Evolutionary conservation across 1,139 yeast genomes (phyloP).

Genomic region (Saccharomyces hybrid): DNA sequence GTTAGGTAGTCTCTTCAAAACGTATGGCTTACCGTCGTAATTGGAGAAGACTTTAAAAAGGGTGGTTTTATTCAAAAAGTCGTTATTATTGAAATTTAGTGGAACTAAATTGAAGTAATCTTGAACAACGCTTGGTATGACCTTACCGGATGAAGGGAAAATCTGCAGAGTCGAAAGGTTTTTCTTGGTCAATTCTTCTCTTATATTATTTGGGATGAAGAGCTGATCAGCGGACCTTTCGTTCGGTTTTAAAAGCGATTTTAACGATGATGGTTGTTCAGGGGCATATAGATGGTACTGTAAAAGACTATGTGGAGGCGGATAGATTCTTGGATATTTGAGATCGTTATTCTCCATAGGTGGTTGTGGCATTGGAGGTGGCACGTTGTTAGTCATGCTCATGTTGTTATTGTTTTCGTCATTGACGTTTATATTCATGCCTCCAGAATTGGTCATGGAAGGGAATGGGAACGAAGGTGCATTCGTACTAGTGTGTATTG

Average conservation of each 20-base stretch:
- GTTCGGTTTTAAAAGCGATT: constrained; percentile 54
- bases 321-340: constrained; percentile 29
- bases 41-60: constrained; percentile 80
- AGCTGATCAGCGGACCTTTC: constrained; percentile 63
- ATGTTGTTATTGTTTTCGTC: constrained; percentile 3
- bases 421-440: not conserved
- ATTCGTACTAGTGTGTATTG: not conserved
- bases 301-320: constrained; percentile 41
- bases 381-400: not conserved
- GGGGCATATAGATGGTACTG: constrained; percentile 92
- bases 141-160: constrained; percentile 29
- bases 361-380: not conserved
- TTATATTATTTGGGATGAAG: constrained; percentile 63
- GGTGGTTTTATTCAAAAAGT: constrained; percentile 25
- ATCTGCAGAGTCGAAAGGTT: constrained; percentile 78
- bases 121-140: constrained; percentile 47
- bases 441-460: not conserved
- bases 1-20: constrained; percentile 65
- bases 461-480: not conserved
- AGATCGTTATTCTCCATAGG: constrained; percentile 6
- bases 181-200: constrained; percentile 64
- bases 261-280: constrained; percentile 67
- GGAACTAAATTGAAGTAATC: constrained; percentile 84
- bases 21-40: constrained; percentile 69
- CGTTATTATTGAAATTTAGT: constrained; percentile 52